Percentiles rank a stretch among this genome's conserved stretches.
These are phyloP conservation scores for Lactifluus echinatus DNA, from an alignment of 768 basidiomycete genomes.

Conservation along the genomic window DNA sequence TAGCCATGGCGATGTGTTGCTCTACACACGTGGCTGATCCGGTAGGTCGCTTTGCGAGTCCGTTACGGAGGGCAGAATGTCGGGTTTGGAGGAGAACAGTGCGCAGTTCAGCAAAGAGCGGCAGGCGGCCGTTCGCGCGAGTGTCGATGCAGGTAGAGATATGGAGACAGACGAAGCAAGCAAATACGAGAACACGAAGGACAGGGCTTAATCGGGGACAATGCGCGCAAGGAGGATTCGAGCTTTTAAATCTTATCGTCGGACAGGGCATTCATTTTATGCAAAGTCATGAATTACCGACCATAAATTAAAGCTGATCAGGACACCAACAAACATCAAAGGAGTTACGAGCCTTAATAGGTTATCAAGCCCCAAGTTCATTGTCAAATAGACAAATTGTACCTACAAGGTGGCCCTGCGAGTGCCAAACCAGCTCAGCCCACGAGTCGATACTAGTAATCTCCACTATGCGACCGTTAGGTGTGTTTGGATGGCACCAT, in stretches of 20 bases:
- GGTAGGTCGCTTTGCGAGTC: slow-evolving; percentile 18
- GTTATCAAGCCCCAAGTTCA: no score
- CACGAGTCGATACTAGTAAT: no score
- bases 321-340: not conserved
- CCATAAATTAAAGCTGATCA: slow-evolving; percentile 10
- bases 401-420: no score
- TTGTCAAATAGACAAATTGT: no score
- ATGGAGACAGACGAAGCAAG: slow-evolving; percentile 16
- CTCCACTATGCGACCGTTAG: no score
- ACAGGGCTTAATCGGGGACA: slow-evolving; percentile 12
- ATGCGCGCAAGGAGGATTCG: slow-evolving; percentile 13
- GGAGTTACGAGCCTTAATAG: slow-evolving; percentile 11
- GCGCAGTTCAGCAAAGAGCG: slow-evolving; percentile 16
- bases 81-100: slow-evolving; percentile 13
- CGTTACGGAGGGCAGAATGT: slow-evolving; percentile 9
- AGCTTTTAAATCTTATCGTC: slow-evolving; percentile 19
- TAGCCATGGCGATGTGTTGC: slow-evolving; percentile 13
- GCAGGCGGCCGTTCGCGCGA: slow-evolving; percentile 1
- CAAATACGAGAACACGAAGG: slow-evolving; percentile 10
- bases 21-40: slow-evolving; percentile 12
- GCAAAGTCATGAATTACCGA: slow-evolving; percentile 20
- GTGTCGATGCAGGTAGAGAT: slow-evolving; percentile 16
- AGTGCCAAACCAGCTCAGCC: no score
- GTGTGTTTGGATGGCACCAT: no score
- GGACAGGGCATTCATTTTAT: slow-evolving; percentile 14